These are phyloP conservation scores for Helenozyma baotianmanensis DNA, from an alignment of 805 yeast species.

Conservation along the genomic window DNA sequence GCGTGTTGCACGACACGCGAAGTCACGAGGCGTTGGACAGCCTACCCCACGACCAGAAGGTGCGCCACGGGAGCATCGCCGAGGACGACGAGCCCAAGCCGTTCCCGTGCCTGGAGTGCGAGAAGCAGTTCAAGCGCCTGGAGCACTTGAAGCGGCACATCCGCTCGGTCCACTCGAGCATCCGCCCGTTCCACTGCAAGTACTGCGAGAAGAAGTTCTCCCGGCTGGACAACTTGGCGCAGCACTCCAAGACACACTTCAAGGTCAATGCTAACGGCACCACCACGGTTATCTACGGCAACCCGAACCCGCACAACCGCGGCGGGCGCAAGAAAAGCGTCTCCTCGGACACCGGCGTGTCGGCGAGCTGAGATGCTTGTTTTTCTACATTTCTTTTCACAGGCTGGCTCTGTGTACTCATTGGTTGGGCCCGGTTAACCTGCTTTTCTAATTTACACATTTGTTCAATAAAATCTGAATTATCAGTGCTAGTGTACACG, in stretches of 20 bases:
- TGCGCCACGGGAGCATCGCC: not conserved
- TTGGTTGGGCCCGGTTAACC: no score
- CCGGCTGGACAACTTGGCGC: constrained; percentile 41
- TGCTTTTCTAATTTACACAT: no score
- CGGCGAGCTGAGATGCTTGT: no score
- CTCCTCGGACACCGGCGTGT: not conserved
- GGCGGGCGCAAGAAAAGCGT: constrained; percentile 14
- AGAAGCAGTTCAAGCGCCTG: constrained; percentile 39
- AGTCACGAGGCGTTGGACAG: no score
- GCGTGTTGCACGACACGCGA: not conserved
- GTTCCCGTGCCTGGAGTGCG: constrained; percentile 41
- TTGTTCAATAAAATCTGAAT: no score
- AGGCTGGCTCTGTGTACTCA: no score
- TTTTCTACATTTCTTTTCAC: no score
- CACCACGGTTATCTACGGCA: constrained; percentile 15
- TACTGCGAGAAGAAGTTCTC: constrained; percentile 42
- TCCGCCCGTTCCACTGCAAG: constrained; percentile 42
- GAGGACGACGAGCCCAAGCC: constrained; percentile 16
- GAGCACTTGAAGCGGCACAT: constrained; percentile 42
- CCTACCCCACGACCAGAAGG: no score
- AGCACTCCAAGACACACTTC: constrained; percentile 41
- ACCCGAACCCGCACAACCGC: constrained; percentile 13
- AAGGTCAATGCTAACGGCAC: constrained; percentile 27
- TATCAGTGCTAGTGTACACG: no score
- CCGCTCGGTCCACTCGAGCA: constrained; percentile 41